Conservation (phyloP, 768 basidiomycete species). For the Dictyophora rubrovolvata region DNA sequence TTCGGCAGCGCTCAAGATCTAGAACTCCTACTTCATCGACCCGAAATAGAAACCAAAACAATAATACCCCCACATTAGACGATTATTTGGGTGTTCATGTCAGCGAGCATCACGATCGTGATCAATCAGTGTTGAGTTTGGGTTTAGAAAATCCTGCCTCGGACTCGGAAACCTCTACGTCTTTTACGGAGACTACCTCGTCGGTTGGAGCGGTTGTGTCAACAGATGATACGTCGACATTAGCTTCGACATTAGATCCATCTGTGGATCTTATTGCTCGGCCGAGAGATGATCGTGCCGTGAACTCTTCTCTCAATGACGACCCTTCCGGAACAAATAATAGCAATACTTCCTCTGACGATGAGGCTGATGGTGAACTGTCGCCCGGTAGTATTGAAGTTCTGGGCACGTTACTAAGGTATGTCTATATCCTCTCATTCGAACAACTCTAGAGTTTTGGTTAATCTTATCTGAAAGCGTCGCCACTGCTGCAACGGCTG, state of each 20-base stretch:
- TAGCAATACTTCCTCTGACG: background rate
- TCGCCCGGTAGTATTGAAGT: constrained; percentile 57
- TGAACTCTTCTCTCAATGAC: background rate
- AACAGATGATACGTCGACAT: background rate
- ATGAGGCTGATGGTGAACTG: constrained; percentile 3
- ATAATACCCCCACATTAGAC: background rate
- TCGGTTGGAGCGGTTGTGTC: background rate
- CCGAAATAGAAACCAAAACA: background rate
- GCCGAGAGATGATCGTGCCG: background rate
- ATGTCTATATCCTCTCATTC: constrained; percentile 15
- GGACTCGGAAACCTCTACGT: background rate
- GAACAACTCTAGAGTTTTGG: constrained; percentile 2
- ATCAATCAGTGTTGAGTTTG: background rate
- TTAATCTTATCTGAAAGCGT: constrained; percentile 38
- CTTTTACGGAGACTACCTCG: background rate
- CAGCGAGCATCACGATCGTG: background rate
- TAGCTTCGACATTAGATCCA: too few relatives aligned
- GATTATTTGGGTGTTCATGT: background rate
- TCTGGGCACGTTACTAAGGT: constrained; percentile 76
- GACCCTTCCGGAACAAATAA: background rate
- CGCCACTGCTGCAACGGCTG: constrained; percentile 86
- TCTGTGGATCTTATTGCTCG: background rate
- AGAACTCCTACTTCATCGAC: background rate
- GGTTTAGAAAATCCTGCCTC: background rate
- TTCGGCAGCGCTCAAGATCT: constrained; percentile 5